Percentiles rank a stretch among this genome's conserved stretches.
Conservation (phyloP, 352 stramenopile species). For the Plasmopara viticola region DNA sequence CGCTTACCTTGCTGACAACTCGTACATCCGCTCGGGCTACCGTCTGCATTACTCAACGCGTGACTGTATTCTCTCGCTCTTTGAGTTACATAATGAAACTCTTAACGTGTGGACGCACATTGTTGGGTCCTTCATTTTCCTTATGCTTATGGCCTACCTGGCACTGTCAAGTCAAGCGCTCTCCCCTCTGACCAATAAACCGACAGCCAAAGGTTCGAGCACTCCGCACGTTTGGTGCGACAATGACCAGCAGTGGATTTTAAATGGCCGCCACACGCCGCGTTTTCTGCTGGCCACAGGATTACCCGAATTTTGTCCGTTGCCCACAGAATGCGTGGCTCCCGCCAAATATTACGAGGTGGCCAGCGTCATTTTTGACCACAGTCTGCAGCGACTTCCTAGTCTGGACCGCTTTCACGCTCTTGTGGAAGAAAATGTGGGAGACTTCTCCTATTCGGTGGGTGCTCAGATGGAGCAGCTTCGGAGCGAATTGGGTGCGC, state of each 20-base stretch:
- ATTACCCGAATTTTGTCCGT: slow-evolving; percentile 40
- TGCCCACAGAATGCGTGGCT: slow-evolving; percentile 15
- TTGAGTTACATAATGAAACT: slow-evolving; percentile 87
- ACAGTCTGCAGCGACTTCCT: slow-evolving; percentile 79
- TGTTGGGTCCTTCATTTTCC: slow-evolving; percentile 80
- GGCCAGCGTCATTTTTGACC: slow-evolving; percentile 71
- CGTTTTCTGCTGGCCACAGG: slow-evolving; percentile 36
- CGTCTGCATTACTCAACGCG: slow-evolving; percentile 74
- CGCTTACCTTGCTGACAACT: slow-evolving; percentile 78
- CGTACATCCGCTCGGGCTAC: slow-evolving; percentile 83
- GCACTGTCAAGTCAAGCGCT: slow-evolving; percentile 50
- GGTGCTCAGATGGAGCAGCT: slow-evolving; percentile 63
- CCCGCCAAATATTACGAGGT: slow-evolving; percentile 66
- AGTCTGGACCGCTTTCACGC: slow-evolving; percentile 75
- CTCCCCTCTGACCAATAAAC: slow-evolving; percentile 7
- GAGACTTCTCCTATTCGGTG: slow-evolving; percentile 58
- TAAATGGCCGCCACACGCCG: slow-evolving; percentile 42
- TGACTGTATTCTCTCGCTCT: slow-evolving; percentile 75
- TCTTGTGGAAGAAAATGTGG: slow-evolving; percentile 65
- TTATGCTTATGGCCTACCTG: slow-evolving; percentile 70
- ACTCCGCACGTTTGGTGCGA: slow-evolving; percentile 25
- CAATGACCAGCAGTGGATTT: slow-evolving; percentile 29
- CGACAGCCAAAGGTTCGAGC: slow-evolving; percentile 9
- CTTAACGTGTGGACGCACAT: slow-evolving; percentile 88
- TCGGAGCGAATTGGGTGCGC: slow-evolving; percentile 45